Percentiles rank a stretch among this genome's conserved stretches.
Conservation (phyloP, 805 yeast genomes). For the Myxozyma melibiosi region DNA sequence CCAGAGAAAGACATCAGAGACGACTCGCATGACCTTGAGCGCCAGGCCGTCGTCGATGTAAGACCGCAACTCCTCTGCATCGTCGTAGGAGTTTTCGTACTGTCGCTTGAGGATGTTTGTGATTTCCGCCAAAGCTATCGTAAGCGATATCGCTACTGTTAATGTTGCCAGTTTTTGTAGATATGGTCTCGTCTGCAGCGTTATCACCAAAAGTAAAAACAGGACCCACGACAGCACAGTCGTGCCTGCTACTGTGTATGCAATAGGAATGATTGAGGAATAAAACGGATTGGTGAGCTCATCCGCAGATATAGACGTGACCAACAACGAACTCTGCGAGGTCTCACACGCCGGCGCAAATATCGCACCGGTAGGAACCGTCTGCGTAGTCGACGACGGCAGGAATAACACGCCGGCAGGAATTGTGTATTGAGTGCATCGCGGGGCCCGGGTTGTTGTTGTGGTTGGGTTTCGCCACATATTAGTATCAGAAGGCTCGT, state of each 20-base stretch:
- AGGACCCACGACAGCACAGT: conserved; percentile 68
- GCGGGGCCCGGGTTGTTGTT: conserved; percentile 12
- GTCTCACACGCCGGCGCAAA: conserved; percentile 25
- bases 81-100: conserved; percentile 57
- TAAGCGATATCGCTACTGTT: conserved; percentile 56
- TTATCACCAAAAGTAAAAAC: conserved; percentile 55
- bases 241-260: conserved; percentile 40
- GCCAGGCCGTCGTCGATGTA: conserved; percentile 45
- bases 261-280: conserved; percentile 41
- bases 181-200: conserved; percentile 60
- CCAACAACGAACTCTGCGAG: neutral
- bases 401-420: conserved; percentile 31
- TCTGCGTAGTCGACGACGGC: conserved; percentile 22
- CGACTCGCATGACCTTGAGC: conserved; percentile 46
- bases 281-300: conserved; percentile 38
- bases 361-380: conserved; percentile 21
- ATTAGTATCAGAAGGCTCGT: neutral
- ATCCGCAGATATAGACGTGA: conserved; percentile 1
- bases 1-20: conserved; percentile 52
- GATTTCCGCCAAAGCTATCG: conserved; percentile 53
- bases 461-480: conserved; percentile 33
- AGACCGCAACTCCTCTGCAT: conserved; percentile 48
- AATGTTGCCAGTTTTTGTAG: conserved; percentile 61
- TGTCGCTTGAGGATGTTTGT: conserved; percentile 54
- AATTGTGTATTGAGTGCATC: conserved; percentile 29